These are phyloP conservation scores for Leptographium lundbergii DNA, from an alignment of 2,329 filamentous ascomycete species.

Conservation along the genomic window DNA sequence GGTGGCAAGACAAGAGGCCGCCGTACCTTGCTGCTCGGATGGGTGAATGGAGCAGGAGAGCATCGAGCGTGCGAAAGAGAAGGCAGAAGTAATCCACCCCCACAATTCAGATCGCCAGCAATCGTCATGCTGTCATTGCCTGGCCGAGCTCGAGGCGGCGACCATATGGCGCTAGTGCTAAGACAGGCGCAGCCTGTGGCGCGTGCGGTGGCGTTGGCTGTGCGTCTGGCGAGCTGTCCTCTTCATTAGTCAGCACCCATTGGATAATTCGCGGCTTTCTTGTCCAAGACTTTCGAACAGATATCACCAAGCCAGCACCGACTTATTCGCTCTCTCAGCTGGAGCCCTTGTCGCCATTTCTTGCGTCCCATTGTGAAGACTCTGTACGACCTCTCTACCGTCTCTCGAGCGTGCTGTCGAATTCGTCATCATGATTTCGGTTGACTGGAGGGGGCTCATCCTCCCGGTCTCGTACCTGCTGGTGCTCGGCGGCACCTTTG, in stretches of 20 bases:
- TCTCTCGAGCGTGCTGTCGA: not conserved
- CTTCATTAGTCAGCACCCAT: not conserved
- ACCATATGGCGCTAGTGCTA: not conserved
- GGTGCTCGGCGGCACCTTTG: constrained; percentile 76
- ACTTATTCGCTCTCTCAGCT: not conserved
- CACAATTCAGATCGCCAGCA: not conserved
- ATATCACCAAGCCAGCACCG: not conserved
- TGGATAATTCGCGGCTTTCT: not conserved
- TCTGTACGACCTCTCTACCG: not conserved
- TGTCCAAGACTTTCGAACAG: not conserved
- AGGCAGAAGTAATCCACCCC: not conserved
- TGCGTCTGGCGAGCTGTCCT: constrained; percentile 2
- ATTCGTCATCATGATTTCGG: constrained; percentile 30
- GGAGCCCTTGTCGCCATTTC: not conserved
- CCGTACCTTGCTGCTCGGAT: not conserved
- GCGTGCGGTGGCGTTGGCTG: not conserved
- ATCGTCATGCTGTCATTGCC: not conserved
- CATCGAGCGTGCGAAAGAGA: not conserved
- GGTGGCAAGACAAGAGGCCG: not conserved
- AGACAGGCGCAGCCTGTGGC: not conserved
- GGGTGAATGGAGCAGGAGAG: not conserved
- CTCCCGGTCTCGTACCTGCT: constrained; percentile 83
- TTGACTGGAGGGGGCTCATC: constrained; percentile 73
- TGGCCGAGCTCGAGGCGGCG: not conserved
- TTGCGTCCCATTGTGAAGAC: not conserved